Evolutionary conservation across 2,329 filamentous ascomycete species (phyloP).

Genomic region (Curvularia lunata): DNA sequence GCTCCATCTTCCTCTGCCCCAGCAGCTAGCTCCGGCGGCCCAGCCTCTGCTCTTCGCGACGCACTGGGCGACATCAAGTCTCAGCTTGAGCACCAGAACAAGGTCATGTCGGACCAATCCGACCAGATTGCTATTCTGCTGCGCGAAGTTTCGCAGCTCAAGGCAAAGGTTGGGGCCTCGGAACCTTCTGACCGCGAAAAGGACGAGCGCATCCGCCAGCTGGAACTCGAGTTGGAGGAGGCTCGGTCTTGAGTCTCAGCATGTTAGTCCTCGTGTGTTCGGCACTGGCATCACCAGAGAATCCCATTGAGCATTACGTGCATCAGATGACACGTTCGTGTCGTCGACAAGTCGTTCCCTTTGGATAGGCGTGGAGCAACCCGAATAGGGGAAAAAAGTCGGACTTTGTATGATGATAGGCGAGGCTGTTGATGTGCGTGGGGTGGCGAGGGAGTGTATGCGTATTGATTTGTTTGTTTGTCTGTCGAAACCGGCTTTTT

Average conservation of each 20-base stretch:
- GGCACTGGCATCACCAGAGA: not conserved
- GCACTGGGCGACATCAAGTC: slow-evolving; percentile 78
- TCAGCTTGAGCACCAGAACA: slow-evolving; percentile 76
- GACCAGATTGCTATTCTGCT: slow-evolving; percentile 75
- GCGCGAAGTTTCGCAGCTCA: slow-evolving; percentile 68
- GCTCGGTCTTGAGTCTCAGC: slow-evolving; percentile 41
- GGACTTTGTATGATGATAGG: slow-evolving; percentile 14
- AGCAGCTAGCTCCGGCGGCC: slow-evolving; percentile 50
- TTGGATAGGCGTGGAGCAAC: slow-evolving; percentile 9
- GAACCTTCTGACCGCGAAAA: slow-evolving; percentile 45
- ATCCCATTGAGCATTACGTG: slow-evolving; percentile 1
- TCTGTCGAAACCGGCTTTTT: slow-evolving; percentile 14
- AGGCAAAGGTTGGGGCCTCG: slow-evolving; percentile 69
- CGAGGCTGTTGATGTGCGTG: slow-evolving; percentile 11
- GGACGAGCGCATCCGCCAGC: slow-evolving; percentile 50
- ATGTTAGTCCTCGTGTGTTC: not conserved
- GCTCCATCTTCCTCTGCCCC: slow-evolving; percentile 49
- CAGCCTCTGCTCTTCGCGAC: slow-evolving; percentile 64
- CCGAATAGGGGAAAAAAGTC: slow-evolving; percentile 2
- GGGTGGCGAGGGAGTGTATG: slow-evolving; percentile 3
- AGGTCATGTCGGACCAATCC: slow-evolving; percentile 77
- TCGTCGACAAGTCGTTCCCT: not conserved
- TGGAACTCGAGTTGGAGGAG: slow-evolving; percentile 52
- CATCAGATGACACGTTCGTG: slow-evolving; percentile 6
- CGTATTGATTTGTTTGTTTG: slow-evolving; percentile 9